Conservation (phyloP, 225 moss, liverwort and hornwort species). For the Sphagnum tenellum region DNA sequence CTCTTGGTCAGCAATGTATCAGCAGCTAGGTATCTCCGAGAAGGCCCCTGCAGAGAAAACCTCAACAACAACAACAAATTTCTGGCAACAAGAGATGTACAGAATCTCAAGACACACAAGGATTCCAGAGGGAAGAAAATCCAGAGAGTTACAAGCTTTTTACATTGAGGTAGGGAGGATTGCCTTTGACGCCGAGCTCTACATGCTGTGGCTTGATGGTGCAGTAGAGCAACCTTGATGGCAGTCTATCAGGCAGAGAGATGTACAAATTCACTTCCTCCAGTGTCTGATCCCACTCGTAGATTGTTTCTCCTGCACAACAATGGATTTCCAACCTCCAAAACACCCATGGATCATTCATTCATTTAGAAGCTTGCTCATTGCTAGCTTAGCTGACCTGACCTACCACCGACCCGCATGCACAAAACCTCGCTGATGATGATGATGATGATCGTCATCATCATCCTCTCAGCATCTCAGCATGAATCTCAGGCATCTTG, state of each 20-base stretch:
- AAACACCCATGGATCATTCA: neutral
- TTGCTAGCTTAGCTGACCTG: neutral
- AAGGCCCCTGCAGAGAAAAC: neutral
- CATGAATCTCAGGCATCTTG: neutral
- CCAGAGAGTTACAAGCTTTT: constrained; percentile 1
- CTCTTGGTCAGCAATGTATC: too few relatives aligned
- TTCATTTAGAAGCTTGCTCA: neutral
- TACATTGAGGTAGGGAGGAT: constrained; percentile 84
- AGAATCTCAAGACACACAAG: neutral
- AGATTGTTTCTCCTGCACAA: constrained; percentile 60
- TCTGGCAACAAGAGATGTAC: neutral
- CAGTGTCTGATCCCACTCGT: constrained; percentile 96
- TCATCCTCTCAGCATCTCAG: too few relatives aligned
- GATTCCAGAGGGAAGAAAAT: too few relatives aligned
- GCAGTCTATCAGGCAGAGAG: constrained; percentile 61
- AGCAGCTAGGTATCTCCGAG: too few relatives aligned
- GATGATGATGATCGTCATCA: neutral
- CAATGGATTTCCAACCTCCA: neutral
- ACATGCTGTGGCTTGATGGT: constrained; percentile 72
- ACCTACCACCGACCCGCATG: neutral
- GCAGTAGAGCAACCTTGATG: constrained; percentile 69
- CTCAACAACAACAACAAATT: neutral
- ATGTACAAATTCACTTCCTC: constrained; percentile 94
- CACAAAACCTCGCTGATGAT: neutral
- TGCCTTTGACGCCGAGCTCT: constrained; percentile 96